A percentile compares a stretch with the other conserved stretches of the same genome.
These are phyloP conservation scores for Fraxinus greggii DNA, from an alignment of 305 asterid genomes.

Conservation along the genomic window DNA sequence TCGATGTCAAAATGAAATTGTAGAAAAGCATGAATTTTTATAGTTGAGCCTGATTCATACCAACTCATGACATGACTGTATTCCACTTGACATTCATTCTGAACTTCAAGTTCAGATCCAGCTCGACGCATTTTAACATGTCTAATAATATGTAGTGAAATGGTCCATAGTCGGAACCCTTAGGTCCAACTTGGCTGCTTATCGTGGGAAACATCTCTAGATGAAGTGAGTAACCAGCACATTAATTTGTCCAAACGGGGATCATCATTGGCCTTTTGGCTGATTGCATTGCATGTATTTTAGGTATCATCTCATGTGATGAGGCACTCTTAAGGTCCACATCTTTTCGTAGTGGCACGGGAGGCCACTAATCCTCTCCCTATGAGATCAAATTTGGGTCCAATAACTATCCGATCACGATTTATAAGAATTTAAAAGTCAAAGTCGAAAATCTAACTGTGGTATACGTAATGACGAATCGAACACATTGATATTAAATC, in stretches of 20 bases:
- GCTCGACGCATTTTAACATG: background rate
- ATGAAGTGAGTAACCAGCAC: background rate
- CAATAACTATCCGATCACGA: background rate
- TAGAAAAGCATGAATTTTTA: background rate
- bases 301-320: conserved; percentile 25
- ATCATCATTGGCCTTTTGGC: conserved; percentile 24
- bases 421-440: background rate
- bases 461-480: too few species aligned
- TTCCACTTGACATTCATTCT: background rate
- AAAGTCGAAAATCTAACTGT: background rate
- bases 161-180: background rate
- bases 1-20: background rate
- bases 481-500: too few species aligned
- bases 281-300: conserved; percentile 22
- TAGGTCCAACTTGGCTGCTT: background rate
- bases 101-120: too few species aligned
- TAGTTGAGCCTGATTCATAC: background rate
- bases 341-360: conserved; percentile 7
- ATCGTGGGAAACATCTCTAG: background rate
- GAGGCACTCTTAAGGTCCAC: conserved; percentile 23
- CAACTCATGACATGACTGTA: background rate
- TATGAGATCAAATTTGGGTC: background rate
- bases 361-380: conserved; percentile 9
- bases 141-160: background rate
- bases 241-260: background rate